Base-by-base conservation (phyloP, 371 early-diverging fungal genomes). In the Chytridium lagenaria region DNA sequence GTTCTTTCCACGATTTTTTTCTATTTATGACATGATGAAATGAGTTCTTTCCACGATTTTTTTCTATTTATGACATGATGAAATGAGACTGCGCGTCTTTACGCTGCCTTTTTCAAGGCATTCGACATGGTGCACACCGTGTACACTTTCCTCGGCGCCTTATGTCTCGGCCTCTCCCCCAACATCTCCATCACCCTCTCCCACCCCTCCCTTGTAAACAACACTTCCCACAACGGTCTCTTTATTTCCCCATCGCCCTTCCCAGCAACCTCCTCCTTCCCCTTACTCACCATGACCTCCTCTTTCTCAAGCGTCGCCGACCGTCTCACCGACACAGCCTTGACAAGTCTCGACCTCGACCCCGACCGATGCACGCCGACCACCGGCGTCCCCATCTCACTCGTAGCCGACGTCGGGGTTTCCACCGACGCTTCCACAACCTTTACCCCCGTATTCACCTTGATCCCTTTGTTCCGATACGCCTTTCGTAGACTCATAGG, bases 181-280 rank as follows among this genome's bases (percentile, higher is more conserved):
- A 61, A 23, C 36, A 61, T 34, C 61, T 61, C 34, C 7, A 3
- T 12, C 7, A 61, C 10, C 30, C 61, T 30, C 3, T 61, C 61
- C 30, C 15, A 61, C 30, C 61, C 61, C 23, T 61, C 61, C 7
- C 26, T 34, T 15, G 61, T 61, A 23, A 61, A 61, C 61, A 61
- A 36, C 16, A 61, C 61, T 34, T 61, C 34, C 30, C 36, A 61
- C 3, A 61, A 16, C 7, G 61, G 61, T 16, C 23, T 31, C 37
- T 33, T 10, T 33, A 10, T 28, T 26, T 61, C 61, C 61, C 22
- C 57, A 26, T 23, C 57, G 57, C 10, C 57, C 16, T 3, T 7
- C 34, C 12, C 36, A 16, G 61, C 61, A 28, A 33, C 36, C 3
- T 7, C 36, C 12, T 28, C 34, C 30, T 7, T 37, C 3, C 31